Evolutionary conservation across 306 rosid genomes (phyloP).

Genomic region (Senna siamea): DNA sequence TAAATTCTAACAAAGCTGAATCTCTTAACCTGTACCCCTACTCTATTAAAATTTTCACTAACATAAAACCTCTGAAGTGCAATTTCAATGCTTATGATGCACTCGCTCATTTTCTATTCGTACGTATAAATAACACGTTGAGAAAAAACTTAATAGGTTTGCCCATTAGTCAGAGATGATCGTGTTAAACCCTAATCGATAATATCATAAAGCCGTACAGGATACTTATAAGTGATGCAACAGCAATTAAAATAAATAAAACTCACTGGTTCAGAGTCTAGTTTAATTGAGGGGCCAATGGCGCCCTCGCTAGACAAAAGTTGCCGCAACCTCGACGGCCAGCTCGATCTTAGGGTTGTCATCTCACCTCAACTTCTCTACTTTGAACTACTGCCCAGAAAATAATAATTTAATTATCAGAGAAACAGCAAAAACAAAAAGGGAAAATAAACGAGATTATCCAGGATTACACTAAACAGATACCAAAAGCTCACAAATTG

Average conservation of each 20-base stretch:
- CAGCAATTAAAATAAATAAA: neutral
- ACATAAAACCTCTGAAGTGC: neutral
- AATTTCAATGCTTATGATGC: constrained; percentile 5
- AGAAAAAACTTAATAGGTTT: constrained; percentile 31
- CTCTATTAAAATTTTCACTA: constrained; percentile 5
- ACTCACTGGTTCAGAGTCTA: constrained; percentile 83
- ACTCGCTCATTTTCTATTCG: neutral
- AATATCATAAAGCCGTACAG: neutral
- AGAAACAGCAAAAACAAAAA: neutral
- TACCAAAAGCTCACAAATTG: neutral
- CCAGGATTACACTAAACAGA: constrained; percentile 33
- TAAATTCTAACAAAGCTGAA: constrained; percentile 2
- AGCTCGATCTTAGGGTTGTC: constrained; percentile 76
- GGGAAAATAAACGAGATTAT: constrained; percentile 29
- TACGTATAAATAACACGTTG: neutral
- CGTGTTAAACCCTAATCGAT: constrained; percentile 32
- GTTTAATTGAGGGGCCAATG: constrained; percentile 74
- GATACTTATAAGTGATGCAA: neutral
- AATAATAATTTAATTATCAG: constrained; percentile 16
- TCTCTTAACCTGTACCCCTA: neutral
- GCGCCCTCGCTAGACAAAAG: constrained; percentile 80
- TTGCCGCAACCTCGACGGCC: constrained; percentile 90
- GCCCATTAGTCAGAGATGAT: constrained; percentile 23
- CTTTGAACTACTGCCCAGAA: constrained; percentile 52
- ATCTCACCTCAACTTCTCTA: constrained; percentile 72